Conservation (phyloP, 768 basidiomycete genomes). For the Suillus variegatus region DNA sequence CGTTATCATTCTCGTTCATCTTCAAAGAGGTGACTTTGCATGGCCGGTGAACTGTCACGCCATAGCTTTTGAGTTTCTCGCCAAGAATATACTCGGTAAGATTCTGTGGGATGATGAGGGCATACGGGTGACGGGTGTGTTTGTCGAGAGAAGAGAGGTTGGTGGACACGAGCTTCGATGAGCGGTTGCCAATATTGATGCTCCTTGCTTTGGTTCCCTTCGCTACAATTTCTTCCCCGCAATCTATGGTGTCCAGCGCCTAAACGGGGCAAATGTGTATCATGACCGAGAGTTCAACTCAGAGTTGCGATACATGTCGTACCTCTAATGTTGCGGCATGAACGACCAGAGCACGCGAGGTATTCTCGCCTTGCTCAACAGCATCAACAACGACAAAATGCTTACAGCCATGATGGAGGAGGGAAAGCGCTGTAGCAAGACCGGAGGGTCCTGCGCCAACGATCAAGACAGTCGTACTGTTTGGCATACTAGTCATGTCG, state of each 20-base stretch:
- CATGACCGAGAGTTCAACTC: conserved; percentile 18
- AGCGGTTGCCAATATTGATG: conserved; percentile 33
- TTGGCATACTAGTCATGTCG: neutral
- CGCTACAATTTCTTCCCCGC: conserved; percentile 39
- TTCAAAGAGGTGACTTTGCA: conserved; percentile 42
- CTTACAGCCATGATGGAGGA: conserved; percentile 38
- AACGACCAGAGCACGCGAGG: conserved; percentile 46
- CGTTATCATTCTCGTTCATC: conserved; percentile 26
- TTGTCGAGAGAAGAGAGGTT: conserved; percentile 37
- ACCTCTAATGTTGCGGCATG: conserved; percentile 59
- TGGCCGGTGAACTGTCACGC: conserved; percentile 38
- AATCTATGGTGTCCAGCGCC: conserved; percentile 48
- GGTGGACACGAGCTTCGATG: conserved; percentile 25
- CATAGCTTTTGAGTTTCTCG: conserved; percentile 32
- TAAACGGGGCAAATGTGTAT: conserved; percentile 29
- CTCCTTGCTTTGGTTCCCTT: conserved; percentile 35
- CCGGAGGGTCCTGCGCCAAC: conserved; percentile 50
- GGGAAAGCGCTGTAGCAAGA: conserved; percentile 43
- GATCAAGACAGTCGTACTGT: conserved; percentile 40
- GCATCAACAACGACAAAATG: conserved; percentile 49
- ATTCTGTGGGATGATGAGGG: conserved; percentile 44
- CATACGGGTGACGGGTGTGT: conserved; percentile 47
- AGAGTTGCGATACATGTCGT: conserved; percentile 4
- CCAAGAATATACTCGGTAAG: conserved; percentile 44
- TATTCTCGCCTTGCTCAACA: conserved; percentile 29